Evolutionary conservation across 257 asterid species (phyloP).

Genomic region (Echium plantagineum): DNA sequence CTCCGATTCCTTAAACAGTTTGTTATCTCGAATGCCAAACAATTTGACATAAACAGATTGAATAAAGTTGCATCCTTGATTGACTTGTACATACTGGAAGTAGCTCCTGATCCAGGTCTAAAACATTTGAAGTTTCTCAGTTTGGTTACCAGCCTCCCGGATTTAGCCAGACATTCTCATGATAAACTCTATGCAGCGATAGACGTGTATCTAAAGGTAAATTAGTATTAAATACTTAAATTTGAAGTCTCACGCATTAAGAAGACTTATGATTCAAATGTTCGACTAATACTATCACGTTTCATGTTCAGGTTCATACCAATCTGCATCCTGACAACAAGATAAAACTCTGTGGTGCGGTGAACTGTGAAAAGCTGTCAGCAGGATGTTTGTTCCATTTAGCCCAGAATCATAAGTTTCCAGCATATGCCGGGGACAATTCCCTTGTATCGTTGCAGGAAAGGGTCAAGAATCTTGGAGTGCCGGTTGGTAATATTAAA

Average conservation of each 20-base stretch:
- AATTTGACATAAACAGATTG: conserved; percentile 13
- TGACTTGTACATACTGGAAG: conserved; percentile 45
- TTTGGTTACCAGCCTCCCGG: conserved; percentile 33
- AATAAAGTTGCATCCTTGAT: conserved; percentile 38
- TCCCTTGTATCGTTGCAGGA: conserved; percentile 18
- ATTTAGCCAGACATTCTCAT: conserved; percentile 37
- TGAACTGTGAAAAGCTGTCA: conserved; percentile 38
- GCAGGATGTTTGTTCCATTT: conserved; percentile 13
- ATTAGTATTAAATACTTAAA: no score
- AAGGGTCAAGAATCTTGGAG: conserved; percentile 6
- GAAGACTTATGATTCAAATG: no score
- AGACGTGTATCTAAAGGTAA: conserved; percentile 46
- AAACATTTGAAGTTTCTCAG: conserved; percentile 32
- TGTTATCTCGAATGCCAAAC: conserved; percentile 2
- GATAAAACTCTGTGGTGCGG: conserved; percentile 27
- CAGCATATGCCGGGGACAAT: conserved; percentile 19
- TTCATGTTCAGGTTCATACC: conserved; percentile 28
- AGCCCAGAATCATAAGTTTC: conserved; percentile 27
- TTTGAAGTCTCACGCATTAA: no score
- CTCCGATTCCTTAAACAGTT: conserved; percentile 32
- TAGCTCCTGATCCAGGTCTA: conserved; percentile 51
- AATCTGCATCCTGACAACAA: conserved; percentile 34
- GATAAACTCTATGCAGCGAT: conserved; percentile 37
- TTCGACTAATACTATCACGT: no score
- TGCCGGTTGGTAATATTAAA: no score